Evolutionary conservation across 257 asterid genomes (phyloP).

Genomic region (Rubia yunnanensis): DNA sequence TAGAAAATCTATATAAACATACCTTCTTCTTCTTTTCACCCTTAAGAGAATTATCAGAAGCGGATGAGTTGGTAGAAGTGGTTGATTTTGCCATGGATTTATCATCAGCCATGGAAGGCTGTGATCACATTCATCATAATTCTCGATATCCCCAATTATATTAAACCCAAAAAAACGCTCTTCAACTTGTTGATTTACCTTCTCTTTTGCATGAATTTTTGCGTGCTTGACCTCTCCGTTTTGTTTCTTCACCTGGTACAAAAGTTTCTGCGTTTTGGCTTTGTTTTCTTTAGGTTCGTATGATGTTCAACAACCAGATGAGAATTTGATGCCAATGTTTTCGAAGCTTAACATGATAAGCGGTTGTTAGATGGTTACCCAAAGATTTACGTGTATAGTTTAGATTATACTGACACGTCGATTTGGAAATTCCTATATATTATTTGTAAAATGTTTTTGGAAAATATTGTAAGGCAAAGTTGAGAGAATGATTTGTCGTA

Average conservation of each 20-base stretch:
- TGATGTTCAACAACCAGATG: constrained; percentile 17
- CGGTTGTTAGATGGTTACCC: constrained; percentile 12
- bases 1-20: not conserved
- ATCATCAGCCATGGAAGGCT: constrained; percentile 19
- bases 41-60: constrained; percentile 43
- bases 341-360: constrained; percentile 21
- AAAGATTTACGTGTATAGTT: not conserved
- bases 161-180: constrained; percentile 4
- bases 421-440: too few relatives aligned
- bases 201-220: constrained; percentile 38
- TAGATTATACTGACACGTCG: too few relatives aligned
- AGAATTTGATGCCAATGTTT: constrained; percentile 50
- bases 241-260: not conserved
- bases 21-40: constrained; percentile 62
- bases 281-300: not conserved
- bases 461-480: too few relatives aligned
- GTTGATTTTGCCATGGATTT: constrained; percentile 21
- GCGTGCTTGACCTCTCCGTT: constrained; percentile 15
- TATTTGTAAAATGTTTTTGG: too few relatives aligned
- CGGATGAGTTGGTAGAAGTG: constrained; percentile 27
- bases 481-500: too few relatives aligned
- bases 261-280: not conserved
- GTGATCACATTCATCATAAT: not conserved
- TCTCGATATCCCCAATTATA: not conserved
- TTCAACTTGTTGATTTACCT: constrained; percentile 20